Evolutionary conservation across 1,139 yeast genomes (phyloP).

Genomic region (Yamadazyma taylorii): DNA sequence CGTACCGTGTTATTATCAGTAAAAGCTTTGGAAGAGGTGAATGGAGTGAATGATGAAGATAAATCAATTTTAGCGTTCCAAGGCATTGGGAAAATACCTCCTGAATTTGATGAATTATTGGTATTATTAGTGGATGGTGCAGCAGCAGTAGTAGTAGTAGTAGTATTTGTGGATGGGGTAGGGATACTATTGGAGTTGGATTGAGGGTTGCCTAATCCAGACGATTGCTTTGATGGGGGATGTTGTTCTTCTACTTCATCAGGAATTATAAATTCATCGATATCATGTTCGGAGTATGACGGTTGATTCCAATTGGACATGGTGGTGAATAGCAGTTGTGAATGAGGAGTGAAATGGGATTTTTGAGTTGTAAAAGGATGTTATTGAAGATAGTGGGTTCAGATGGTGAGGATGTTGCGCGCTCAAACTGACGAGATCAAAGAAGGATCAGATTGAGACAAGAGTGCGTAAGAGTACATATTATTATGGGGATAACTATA

Average conservation of each 20-base stretch:
- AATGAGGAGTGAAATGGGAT: no score
- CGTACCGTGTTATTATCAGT: constrained; percentile 55
- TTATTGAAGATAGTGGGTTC: no score
- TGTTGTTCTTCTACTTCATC: constrained; percentile 17
- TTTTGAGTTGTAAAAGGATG: no score
- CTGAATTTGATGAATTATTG: no score
- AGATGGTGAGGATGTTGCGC: no score
- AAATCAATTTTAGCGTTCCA: constrained; percentile 39
- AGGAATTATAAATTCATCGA: constrained; percentile 29
- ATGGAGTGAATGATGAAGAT: constrained; percentile 41
- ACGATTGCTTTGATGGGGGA: constrained; percentile 7
- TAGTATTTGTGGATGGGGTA: constrained; percentile 6
- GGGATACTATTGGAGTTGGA: no score
- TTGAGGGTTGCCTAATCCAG: constrained; percentile 5
- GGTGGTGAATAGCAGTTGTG: no score
- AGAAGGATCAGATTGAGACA: no score
- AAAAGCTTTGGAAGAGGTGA: constrained; percentile 27
- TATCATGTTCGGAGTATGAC: constrained; percentile 8
- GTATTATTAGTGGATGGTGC: no score
- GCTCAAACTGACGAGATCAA: no score
- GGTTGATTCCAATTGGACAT: constrained; percentile 17
- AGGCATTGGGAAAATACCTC: constrained; percentile 8
- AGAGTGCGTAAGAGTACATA: no score
- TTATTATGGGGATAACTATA: no score
- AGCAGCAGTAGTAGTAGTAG: constrained; percentile 3